These are phyloP conservation scores for Xylaria sp. DNA, from an alignment of 2,329 filamentous ascomycete genomes.

Conservation along the genomic window DNA sequence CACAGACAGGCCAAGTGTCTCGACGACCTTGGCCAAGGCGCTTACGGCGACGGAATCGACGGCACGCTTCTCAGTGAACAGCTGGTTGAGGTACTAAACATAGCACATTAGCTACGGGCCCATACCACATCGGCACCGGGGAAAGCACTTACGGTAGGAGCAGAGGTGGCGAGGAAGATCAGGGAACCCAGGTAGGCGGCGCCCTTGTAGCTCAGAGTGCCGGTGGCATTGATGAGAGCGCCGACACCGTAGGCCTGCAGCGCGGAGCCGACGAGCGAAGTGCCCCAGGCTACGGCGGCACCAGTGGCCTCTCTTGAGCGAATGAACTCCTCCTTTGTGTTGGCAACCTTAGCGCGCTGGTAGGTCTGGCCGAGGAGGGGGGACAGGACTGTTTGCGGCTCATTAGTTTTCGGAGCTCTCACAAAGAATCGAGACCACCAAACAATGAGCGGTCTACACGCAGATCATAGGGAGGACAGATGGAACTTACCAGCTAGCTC, in stretches of 20 bases:
- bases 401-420: constrained; percentile 9
- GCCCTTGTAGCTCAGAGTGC: constrained; percentile 95
- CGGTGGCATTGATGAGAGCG: constrained; percentile 92
- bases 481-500: constrained; percentile 73
- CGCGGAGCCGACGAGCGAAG: constrained; percentile 87
- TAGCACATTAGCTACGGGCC: neutral
- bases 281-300: constrained; percentile 89
- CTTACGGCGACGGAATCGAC: constrained; percentile 90
- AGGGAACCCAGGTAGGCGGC: constrained; percentile 91
- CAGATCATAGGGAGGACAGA: neutral
- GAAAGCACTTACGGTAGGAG: constrained; percentile 77
- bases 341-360: constrained; percentile 88
- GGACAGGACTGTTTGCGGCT: constrained; percentile 68
- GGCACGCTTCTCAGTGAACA: constrained; percentile 91
- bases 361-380: constrained; percentile 96
- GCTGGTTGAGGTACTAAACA: constrained; percentile 82
- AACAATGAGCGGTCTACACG: neutral
- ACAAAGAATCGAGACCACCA: neutral
- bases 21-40: constrained; percentile 84
- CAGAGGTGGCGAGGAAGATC: constrained; percentile 91
- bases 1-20: constrained; percentile 90
- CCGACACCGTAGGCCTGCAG: constrained; percentile 91
- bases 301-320: constrained; percentile 91
- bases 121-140: neutral
- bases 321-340: constrained; percentile 97